Base-by-base conservation (phyloP, 2,329 filamentous ascomycete genomes). In the Paecilomyces variotii region DNA sequence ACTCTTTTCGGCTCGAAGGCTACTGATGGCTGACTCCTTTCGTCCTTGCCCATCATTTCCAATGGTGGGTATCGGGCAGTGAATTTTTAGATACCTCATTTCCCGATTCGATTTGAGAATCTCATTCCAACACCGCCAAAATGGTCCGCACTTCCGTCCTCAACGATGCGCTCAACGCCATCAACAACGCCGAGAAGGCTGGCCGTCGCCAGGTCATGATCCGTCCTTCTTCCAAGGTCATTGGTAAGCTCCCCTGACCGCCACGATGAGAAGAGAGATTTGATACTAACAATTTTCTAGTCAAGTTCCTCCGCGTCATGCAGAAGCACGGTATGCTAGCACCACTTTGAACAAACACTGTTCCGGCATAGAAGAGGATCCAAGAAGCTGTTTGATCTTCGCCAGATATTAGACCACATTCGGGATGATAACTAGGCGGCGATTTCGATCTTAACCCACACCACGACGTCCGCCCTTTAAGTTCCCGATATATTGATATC, bases 341-440 rank as follows among this genome's bases (percentile, higher is more conserved):
- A 58, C 52, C 61, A 9, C 25, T 54, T 49, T 35, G 2, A 32
- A 32, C 30, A 11, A 32, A 14, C 19, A 19, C 35, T 24, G 54
- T 58, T 7, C 27, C 50, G 58, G 51, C 9, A 45, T 14, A 61
- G 55, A 61, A 54, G 56, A 56, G 26, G 56, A 12, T 50, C 24
- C 14, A 25, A 25, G 11, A 55, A 56, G 30, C 24, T 28, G 30
- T 26, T 26, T 28, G 19, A 19, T 26, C 19, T 34, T 57, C 59
- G 54, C 53, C 32, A 12, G 53, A 57, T 59, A 51, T 61, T 62
- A 58, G 53, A 59, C 63, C 67, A 67, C 70, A 73, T 87, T 94
- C 94, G 93, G 92, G 88, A 89, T 97, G 91, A 97, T 97, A 97
- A 97, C 94, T 99, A 96, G 93, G 90, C 88, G 87, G 91, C 86